Evolutionary conservation across 768 basidiomycete species (phyloP).

Genomic region (Macrolepiota fuliginosa): DNA sequence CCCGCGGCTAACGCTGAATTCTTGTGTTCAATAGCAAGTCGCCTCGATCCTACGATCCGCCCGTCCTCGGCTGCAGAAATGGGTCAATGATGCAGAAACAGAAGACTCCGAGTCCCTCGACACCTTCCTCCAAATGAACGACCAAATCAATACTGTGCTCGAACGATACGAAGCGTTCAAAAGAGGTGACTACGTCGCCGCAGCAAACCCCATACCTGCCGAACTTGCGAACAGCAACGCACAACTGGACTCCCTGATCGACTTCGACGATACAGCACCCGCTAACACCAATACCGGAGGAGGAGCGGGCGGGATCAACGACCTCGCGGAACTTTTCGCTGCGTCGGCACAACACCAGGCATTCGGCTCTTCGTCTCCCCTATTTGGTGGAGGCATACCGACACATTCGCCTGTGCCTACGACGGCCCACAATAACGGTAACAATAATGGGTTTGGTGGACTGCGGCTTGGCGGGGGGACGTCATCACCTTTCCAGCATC

Average conservation of each 20-base stretch:
- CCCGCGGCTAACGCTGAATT: not conserved
- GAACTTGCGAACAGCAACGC: slow-evolving; percentile 40
- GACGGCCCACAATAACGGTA: slow-evolving; percentile 16
- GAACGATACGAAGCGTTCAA: slow-evolving; percentile 92
- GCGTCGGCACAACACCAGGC: slow-evolving; percentile 9
- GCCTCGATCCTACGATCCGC: slow-evolving; percentile 77
- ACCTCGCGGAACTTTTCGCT: slow-evolving; percentile 62
- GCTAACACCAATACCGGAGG: slow-evolving; percentile 22
- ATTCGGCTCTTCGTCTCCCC: not conserved
- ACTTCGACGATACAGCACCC: slow-evolving; percentile 59
- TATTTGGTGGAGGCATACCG: not conserved
- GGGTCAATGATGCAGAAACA: slow-evolving; percentile 91
- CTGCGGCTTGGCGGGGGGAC: not conserved
- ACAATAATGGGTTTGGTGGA: slow-evolving; percentile 14
- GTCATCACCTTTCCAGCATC: slow-evolving; percentile 13
- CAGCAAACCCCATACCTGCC: slow-evolving; percentile 65
- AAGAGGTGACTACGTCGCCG: slow-evolving; percentile 78
- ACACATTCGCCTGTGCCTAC: slow-evolving; percentile 15
- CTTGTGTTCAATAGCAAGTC: slow-evolving; percentile 66
- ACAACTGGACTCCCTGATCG: slow-evolving; percentile 61
- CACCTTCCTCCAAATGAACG: slow-evolving; percentile 93
- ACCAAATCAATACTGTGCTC: slow-evolving; percentile 93
- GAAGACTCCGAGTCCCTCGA: slow-evolving; percentile 91
- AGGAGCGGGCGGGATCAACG: slow-evolving; percentile 37
- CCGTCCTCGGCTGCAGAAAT: slow-evolving; percentile 94